Percentiles rank a stretch among this genome's conserved stretches.
phyloP scores from a whole-genome alignment of 2,329 filamentous ascomycete species.

The Didymella keratinophila region DNA sequence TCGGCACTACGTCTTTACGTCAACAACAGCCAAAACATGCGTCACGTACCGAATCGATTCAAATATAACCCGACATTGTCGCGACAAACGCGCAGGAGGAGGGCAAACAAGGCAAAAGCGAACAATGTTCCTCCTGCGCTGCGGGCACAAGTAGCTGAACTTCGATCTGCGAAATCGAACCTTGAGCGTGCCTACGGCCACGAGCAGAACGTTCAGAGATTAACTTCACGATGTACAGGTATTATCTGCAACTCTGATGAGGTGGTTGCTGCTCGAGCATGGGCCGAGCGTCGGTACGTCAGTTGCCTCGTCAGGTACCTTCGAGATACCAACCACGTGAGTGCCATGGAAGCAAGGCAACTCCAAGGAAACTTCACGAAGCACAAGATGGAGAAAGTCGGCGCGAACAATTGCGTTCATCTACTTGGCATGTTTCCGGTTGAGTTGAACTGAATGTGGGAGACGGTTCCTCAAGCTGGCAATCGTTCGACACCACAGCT shows the following conservation, averaged over 20 bases:
- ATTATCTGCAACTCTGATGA: neutral
- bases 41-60: neutral
- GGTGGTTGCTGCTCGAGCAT: constrained; percentile 11
- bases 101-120: neutral
- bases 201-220: constrained; percentile 10
- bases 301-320: constrained; percentile 30
- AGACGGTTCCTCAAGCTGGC: neutral
- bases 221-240: neutral
- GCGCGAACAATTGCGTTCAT: constrained; percentile 13
- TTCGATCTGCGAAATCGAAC: constrained; percentile 17
- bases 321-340: constrained; percentile 25
- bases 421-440: constrained; percentile 25
- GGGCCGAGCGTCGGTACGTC: constrained; percentile 30
- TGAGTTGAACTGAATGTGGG: constrained; percentile 13
- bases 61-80: neutral
- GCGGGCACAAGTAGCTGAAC: constrained; percentile 11
- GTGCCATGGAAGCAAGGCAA: constrained; percentile 6
- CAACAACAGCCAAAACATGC: neutral
- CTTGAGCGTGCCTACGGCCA: constrained; percentile 24
- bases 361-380: constrained; percentile 25
- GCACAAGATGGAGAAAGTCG: constrained; percentile 19
- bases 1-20: neutral
- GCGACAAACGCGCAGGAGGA: neutral
- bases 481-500: neutral
- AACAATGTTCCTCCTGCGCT: constrained; percentile 5